Base-by-base conservation (phyloP, 2,329 filamentous ascomycete genomes). In the Beauveria caledonica region DNA sequence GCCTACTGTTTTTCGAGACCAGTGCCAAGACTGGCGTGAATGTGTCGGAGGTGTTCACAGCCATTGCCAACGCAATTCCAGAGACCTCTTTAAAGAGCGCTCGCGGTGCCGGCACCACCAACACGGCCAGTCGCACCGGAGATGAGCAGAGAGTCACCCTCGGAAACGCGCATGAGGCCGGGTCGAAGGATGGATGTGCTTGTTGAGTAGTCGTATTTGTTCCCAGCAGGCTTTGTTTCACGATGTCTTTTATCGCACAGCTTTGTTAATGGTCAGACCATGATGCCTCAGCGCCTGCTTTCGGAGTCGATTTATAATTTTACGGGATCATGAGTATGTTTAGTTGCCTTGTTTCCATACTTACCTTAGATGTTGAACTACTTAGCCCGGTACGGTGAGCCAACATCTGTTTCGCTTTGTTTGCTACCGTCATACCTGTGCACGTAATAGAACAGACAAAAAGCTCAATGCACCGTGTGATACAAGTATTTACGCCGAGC, bases 21-120 rank as follows among this genome's bases (percentile, higher is more conserved):
- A 96, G 90, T 72, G 94, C 94, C 52, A 99, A 99, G 86, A 94
- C 91, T 4, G 94, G 94, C 27, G 84, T 89, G 71, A 97, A 97
- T 73, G 94, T 99, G 44, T 86, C 88, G 58, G 93, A 97, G 68
- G 94, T 99, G 36, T 99, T 99, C 72, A 97, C 92, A 50, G 94
- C 94, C 36, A 99, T 99, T 72, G 94, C 94, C 62, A 97, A 97
- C 72, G 92, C 92, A 45, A 99, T 99, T 69, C 94, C 94, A 1
- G 94, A 99, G 80, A 96, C 92, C 57, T 96, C 91, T 64, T 78
- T 97, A 73, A 97, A 97, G 84, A 92, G 88, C 55, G 84, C 89
- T 39, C 85, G 91, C 67, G 89, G 89, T n/a, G 79, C 83, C 19
- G 82, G 83, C n/a, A 87, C 85, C 52, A 80, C 85, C 19, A 78